A percentile compares a stretch with the other conserved stretches of the same genome.
These are phyloP conservation scores for Escovopsis weberi DNA, from an alignment of 2,329 filamentous ascomycete genomes.

Conservation along the genomic window DNA sequence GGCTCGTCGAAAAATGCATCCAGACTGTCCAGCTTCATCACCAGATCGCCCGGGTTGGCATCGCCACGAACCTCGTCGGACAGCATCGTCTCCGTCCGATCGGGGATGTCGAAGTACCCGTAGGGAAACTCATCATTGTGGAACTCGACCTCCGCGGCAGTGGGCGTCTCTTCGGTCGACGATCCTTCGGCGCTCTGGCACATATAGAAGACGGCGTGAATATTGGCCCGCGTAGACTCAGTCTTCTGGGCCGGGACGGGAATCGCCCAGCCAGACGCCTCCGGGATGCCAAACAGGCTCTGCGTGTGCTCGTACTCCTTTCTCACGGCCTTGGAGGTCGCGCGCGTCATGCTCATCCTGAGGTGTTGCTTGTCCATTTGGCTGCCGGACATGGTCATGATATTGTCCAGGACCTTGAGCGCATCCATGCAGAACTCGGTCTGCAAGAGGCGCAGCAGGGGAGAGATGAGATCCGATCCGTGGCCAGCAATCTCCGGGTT, in stretches of 20 bases:
- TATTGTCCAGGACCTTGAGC: conserved; percentile 79
- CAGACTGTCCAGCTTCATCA: conserved; percentile 63
- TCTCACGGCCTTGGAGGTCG: conserved; percentile 68
- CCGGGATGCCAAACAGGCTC: conserved; percentile 91
- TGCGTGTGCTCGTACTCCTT: conserved; percentile 94
- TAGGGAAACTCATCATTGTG: conserved; percentile 78
- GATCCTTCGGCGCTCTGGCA: conserved; percentile 56
- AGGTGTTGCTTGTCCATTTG: conserved; percentile 90
- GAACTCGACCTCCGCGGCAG: conserved; percentile 74
- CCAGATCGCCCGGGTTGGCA: conserved; percentile 58
- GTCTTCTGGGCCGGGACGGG: conserved; percentile 86
- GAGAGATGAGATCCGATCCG: conserved; percentile 89
- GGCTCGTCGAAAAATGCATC: conserved; percentile 72
- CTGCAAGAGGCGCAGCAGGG: conserved; percentile 73
- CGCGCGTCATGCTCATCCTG: conserved; percentile 94
- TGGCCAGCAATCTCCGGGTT: conserved; percentile 80
- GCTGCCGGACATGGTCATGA: conserved; percentile 85
- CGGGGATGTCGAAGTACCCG: conserved; percentile 57
- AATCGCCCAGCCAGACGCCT: conserved; percentile 91
- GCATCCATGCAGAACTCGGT: conserved; percentile 91
- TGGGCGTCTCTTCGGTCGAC: conserved; percentile 46
- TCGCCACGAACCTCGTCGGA: conserved; percentile 67
- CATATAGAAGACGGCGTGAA: conserved; percentile 92
- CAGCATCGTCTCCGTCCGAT: conserved; percentile 82
- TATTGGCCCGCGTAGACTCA: conserved; percentile 72